These are phyloP conservation scores for Incumbomyces lentus DNA, from an alignment of 2,329 filamentous ascomycete genomes.

Conservation along the genomic window DNA sequence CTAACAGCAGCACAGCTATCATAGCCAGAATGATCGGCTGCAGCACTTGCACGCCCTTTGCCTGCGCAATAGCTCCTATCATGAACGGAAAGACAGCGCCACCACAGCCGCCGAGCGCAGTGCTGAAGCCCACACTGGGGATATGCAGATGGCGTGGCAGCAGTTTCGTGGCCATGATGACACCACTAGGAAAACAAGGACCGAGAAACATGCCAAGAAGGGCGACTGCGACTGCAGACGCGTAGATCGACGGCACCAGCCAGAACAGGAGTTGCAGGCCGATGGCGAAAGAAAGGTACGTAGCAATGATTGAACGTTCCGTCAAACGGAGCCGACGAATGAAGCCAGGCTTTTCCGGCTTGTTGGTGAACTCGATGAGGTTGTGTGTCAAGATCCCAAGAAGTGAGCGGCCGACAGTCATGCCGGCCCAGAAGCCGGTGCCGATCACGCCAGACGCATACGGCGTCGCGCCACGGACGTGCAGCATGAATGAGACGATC, in stretches of 20 bases:
- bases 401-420: constrained; percentile 60
- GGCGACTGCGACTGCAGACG: constrained; percentile 57
- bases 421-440: constrained; percentile 64
- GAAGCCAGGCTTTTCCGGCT: background rate
- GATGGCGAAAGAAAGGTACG: constrained; percentile 54
- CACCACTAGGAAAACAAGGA: constrained; percentile 62
- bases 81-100: constrained; percentile 37
- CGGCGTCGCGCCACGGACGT: constrained; percentile 54
- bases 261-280: constrained; percentile 63
- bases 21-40: constrained; percentile 48
- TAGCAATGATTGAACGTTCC: constrained; percentile 51
- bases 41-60: constrained; percentile 45
- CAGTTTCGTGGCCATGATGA: constrained; percentile 61
- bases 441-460: constrained; percentile 66
- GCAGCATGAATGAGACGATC: constrained; percentile 74
- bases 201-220: constrained; percentile 68
- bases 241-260: constrained; percentile 62
- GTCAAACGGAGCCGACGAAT: constrained; percentile 40
- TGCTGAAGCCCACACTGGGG: constrained; percentile 64
- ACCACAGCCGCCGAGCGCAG: constrained; percentile 62
- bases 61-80: constrained; percentile 36
- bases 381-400: constrained; percentile 57
- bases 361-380: constrained; percentile 25
- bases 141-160: constrained; percentile 63
- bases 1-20: constrained; percentile 11